Percentiles rank a stretch among this genome's conserved stretches.
These are phyloP conservation scores for Stagonosporopsis cucurbitacearum DNA, from an alignment of 2,329 filamentous ascomycete species.

Conservation along the genomic window DNA sequence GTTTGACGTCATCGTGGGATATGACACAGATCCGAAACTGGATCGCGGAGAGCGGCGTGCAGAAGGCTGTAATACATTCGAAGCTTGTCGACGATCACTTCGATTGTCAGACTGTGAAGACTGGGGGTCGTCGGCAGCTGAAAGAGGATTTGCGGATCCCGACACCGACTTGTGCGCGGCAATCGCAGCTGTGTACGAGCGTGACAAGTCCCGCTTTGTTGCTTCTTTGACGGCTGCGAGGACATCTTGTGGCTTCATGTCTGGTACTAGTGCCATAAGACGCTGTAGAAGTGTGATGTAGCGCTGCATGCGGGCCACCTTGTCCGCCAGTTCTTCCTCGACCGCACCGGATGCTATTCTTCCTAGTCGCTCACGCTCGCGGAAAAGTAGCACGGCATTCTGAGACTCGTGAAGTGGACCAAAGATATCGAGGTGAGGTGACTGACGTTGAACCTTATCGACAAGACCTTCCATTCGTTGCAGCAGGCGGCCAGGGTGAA, in stretches of 20 bases:
- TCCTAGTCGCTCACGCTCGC: slow-evolving; percentile 37
- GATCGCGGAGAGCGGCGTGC: slow-evolving; percentile 19
- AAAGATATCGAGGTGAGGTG: slow-evolving; percentile 36
- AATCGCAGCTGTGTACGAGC: slow-evolving; percentile 32
- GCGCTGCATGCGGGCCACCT: slow-evolving; percentile 36
- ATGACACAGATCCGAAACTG: slow-evolving; percentile 5
- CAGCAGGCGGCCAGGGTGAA: slow-evolving; percentile 38
- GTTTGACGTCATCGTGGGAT: background rate
- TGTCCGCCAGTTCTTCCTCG: slow-evolving; percentile 32
- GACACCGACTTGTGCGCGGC: slow-evolving; percentile 8
- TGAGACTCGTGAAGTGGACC: slow-evolving; percentile 35
- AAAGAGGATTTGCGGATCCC: background rate
- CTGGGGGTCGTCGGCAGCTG: slow-evolving; percentile 7
- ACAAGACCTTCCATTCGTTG: slow-evolving; percentile 45
- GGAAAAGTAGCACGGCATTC: slow-evolving; percentile 34
- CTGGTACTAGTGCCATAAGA: slow-evolving; percentile 37
- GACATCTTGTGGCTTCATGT: slow-evolving; percentile 29
- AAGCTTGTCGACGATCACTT: slow-evolving; percentile 10
- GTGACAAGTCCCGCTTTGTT: slow-evolving; percentile 28
- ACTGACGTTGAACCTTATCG: slow-evolving; percentile 41
- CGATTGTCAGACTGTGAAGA: slow-evolving; percentile 8
- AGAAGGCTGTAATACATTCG: background rate
- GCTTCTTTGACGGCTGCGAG: slow-evolving; percentile 29
- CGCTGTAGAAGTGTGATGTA: slow-evolving; percentile 40
- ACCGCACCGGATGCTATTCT: slow-evolving; percentile 26